phyloP scores from a whole-genome alignment of 1,284 basidiomycete species.

The Apiotrichum akiyoshidainum region DNA sequence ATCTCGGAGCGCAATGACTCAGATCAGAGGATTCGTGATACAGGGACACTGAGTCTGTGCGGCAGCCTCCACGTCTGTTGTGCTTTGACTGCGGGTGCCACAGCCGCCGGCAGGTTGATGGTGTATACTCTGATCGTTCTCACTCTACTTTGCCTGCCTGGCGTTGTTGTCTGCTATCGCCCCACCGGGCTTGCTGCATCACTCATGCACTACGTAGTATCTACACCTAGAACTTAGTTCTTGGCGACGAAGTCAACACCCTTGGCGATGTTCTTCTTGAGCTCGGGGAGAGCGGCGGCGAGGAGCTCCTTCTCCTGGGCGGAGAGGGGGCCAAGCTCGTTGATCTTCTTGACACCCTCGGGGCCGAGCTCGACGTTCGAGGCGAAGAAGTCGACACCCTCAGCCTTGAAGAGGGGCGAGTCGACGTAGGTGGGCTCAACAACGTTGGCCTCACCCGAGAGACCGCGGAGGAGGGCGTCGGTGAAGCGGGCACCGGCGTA shows the following conservation, averaged over 20 bases:
- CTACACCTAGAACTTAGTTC: not conserved
- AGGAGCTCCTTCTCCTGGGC: slow-evolving; percentile 80
- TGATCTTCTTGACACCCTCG: slow-evolving; percentile 86
- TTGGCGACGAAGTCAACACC: slow-evolving; percentile 69
- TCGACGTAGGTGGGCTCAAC: slow-evolving; percentile 81
- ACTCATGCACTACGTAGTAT: too few relatives aligned
- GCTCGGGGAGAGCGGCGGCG: slow-evolving; percentile 81
- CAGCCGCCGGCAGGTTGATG: too few relatives aligned
- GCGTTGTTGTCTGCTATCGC: too few relatives aligned
- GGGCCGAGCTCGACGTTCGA: slow-evolving; percentile 75
- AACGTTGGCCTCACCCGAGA: slow-evolving; percentile 83
- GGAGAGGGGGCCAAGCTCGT: slow-evolving; percentile 71
- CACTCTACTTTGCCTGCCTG: too few relatives aligned
- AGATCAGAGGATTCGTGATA: too few relatives aligned
- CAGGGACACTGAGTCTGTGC: too few relatives aligned
- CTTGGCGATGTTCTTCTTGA: slow-evolving; percentile 97
- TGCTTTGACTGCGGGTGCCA: too few relatives aligned
- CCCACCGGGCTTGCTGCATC: too few relatives aligned
- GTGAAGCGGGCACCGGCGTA: slow-evolving; percentile 84
- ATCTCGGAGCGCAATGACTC: too few relatives aligned
- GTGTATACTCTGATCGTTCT: too few relatives aligned
- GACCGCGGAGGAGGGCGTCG: slow-evolving; percentile 71
- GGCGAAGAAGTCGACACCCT: slow-evolving; percentile 81
- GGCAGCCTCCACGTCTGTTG: too few relatives aligned
- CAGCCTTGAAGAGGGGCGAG: slow-evolving; percentile 69